Conservation (phyloP, 805 yeast species). For the Grigorovia humatica region DNA sequence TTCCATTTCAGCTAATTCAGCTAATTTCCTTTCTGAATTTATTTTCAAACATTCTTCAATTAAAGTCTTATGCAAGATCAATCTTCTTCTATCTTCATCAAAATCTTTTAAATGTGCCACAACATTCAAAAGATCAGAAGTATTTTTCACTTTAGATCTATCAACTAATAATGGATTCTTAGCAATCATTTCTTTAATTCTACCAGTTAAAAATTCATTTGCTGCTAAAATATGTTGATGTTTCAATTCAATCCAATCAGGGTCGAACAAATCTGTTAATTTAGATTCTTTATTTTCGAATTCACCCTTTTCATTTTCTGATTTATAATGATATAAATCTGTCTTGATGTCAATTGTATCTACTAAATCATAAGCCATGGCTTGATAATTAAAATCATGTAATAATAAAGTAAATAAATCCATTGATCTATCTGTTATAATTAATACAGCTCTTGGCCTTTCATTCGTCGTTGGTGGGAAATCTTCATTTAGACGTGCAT, state of each 20-base stretch:
- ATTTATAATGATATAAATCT: constrained; percentile 41
- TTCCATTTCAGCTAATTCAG: constrained; percentile 74
- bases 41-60: constrained; percentile 55
- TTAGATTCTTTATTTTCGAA: constrained; percentile 36
- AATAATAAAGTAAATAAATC: constrained; percentile 76
- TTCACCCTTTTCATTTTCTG: constrained; percentile 44
- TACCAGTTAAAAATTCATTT: constrained; percentile 46
- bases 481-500: constrained; percentile 57
- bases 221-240: constrained; percentile 71
- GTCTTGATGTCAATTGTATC: constrained; percentile 34
- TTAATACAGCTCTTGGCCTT: constrained; percentile 61
- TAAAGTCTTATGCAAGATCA: constrained; percentile 48
- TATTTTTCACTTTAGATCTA: constrained; percentile 49
- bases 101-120: constrained; percentile 61
- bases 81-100: constrained; percentile 54
- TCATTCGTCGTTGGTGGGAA: constrained; percentile 44
- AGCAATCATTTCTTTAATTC: constrained; percentile 52
- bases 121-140: constrained; percentile 65
- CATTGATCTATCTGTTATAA: constrained; percentile 74
- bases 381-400: constrained; percentile 87
- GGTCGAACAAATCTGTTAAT: constrained; percentile 46
- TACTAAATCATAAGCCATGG: constrained; percentile 75
- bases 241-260: constrained; percentile 60
- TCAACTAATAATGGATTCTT: constrained; percentile 72
- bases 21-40: constrained; percentile 48